Base-by-base conservation (phyloP, 169 alveolate genomes). In the Plasmodium ovale region DNA sequence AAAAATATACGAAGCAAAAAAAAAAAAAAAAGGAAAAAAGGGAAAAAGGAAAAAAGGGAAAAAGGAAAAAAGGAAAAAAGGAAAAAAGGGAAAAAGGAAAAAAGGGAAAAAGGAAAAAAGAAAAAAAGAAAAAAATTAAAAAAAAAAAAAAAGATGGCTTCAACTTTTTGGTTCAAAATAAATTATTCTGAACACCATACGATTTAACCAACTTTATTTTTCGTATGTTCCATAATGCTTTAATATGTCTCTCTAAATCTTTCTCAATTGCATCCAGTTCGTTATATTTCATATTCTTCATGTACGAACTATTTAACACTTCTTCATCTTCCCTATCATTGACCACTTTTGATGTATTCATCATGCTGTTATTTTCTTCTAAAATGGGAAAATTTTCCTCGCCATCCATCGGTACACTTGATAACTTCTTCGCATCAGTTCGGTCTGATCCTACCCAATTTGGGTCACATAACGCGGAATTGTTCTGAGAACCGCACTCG, bases 251-350 rank as follows among this genome's bases (percentile, higher is more conserved):
- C 51, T 82, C 90, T 19, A 82, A 56, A 82, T 82, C 90, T 31
- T 82, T 54, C 39, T 82, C 90, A 35, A 82, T 82, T 53, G 85
- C 90, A 54, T 82, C 90, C 7, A 82, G 31, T 71, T 82, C 90
- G 14, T 82, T 64, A 59, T 68, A 65, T 47, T 82, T 82, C 67
- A 68, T 54, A 58, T 58, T 67, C 35, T 39, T 82, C 85, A 82
- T 71, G 29, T 82, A 82, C 4, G 90, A 54, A 58, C 53, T 44
- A 21, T 49, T 71, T 59, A 65, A 37, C 23, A 37, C 19, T 68
- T 82, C 85, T 53, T 25, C n/a, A 19, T 82, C 47, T 33, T 65
- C 85, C 35, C n/a, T 82, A 27, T 65, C 44, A 42, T 16, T 29
- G 27, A 6, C 2, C 19, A 7, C 21, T 69, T 51, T 51, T 16